phyloP scores from a whole-genome alignment of 1,139 yeast species.

The Nakaseomyces nivariensis region DNA sequence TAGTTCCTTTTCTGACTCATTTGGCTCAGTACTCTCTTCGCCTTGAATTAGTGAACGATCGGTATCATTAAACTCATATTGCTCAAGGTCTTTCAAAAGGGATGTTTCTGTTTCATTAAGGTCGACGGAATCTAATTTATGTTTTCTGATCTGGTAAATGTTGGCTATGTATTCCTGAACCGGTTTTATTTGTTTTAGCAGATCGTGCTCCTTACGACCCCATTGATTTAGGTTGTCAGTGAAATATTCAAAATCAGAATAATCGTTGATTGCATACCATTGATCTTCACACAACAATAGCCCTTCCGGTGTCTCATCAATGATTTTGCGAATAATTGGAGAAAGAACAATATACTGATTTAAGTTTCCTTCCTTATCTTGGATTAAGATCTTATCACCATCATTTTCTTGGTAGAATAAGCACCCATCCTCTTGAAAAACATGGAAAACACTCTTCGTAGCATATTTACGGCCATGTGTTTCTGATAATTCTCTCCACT shows the following conservation, averaged over 20 bases:
- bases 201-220: conserved; percentile 65
- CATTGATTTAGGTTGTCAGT: conserved; percentile 61
- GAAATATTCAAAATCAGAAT: conserved; percentile 49
- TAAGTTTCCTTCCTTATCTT: conserved; percentile 37
- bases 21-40: conserved; percentile 12
- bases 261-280: conserved; percentile 57
- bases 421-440: conserved; percentile 14
- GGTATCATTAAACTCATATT: conserved; percentile 30
- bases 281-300: conserved; percentile 47
- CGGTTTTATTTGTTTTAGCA: conserved; percentile 51
- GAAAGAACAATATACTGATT: conserved; percentile 28
- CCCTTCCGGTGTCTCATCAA: conserved; percentile 58
- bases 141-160: conserved; percentile 53
- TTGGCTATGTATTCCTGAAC: conserved; percentile 46
- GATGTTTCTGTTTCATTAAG: conserved; percentile 37
- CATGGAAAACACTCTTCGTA: conserved; percentile 20
- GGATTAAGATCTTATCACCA: conserved; percentile 17
- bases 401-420: conserved; percentile 19
- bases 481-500: conserved; percentile 29
- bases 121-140: conserved; percentile 37
- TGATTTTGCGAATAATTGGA: conserved; percentile 49
- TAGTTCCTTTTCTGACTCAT: conserved; percentile 9
- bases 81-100: conserved; percentile 33
- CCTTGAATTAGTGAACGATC: conserved; percentile 21
- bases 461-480: conserved; percentile 20